A percentile compares a stretch with the other conserved stretches of the same genome.
Conservation (phyloP, 768 basidiomycete genomes). For the Mycena albidolilacea region DNA sequence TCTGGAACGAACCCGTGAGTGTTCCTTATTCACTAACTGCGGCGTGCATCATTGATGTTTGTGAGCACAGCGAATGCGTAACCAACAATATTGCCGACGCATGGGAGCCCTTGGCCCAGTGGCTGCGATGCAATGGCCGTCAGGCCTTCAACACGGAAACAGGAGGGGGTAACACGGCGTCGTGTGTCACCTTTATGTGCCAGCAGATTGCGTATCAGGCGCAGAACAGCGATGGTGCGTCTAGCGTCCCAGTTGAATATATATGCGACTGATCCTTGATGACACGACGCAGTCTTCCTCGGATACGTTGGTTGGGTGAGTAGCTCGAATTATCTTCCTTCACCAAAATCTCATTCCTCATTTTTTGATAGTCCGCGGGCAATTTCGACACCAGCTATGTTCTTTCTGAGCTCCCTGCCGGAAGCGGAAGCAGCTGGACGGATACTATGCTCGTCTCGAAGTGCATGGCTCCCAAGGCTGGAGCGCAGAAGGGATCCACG, state of each 20-base stretch:
- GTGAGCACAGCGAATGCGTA: conserved; percentile 56
- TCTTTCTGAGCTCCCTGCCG: conserved; percentile 51
- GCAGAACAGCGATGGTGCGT: conserved; percentile 63
- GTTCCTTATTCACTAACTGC: not conserved
- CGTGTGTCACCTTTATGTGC: conserved; percentile 61
- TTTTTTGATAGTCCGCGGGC: conserved; percentile 56
- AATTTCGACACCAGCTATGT: conserved; percentile 61
- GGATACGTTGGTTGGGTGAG: conserved; percentile 68
- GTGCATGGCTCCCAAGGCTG: conserved; percentile 48
- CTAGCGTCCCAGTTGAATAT: not conserved
- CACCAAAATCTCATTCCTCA: not conserved
- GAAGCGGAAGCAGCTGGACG: conserved; percentile 51
- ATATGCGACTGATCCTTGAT: not conserved
- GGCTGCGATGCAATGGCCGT: conserved; percentile 64
- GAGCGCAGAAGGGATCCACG: conserved; percentile 36
- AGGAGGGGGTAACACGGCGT: conserved; percentile 68
- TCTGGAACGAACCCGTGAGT: conserved; percentile 51
- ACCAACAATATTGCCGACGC: conserved; percentile 68
- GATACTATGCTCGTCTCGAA: conserved; percentile 56
- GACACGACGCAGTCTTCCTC: conserved; percentile 54
- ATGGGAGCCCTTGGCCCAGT: conserved; percentile 62
- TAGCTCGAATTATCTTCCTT: not conserved
- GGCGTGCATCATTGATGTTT: not conserved
- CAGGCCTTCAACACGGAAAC: conserved; percentile 74
- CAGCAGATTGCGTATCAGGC: conserved; percentile 63